Evolutionary conservation across 345 rosid species (phyloP).

Genomic region (Linum tenue): DNA sequence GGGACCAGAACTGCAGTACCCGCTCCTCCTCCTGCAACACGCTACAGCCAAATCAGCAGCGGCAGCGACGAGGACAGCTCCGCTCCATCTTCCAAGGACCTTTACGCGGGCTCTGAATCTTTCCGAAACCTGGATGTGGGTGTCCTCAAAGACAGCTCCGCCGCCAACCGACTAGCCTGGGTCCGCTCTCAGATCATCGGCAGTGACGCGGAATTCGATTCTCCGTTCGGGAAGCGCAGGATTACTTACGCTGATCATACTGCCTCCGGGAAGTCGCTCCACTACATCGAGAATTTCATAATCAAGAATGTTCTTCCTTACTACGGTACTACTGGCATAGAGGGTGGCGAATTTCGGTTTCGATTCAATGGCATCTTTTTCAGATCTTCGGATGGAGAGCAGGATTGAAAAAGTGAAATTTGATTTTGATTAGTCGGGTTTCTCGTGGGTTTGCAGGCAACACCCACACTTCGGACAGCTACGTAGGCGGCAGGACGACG

Average conservation of each 20-base stretch:
- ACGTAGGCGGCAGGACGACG: constrained; percentile 44
- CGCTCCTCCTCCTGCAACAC: not conserved
- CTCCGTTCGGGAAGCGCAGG: constrained; percentile 43
- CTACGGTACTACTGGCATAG: constrained; percentile 28
- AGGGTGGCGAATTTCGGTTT: not conserved
- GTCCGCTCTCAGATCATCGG: constrained; percentile 46
- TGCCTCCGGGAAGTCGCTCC: constrained; percentile 47
- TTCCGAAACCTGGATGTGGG: constrained; percentile 18
- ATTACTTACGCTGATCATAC: constrained; percentile 54
- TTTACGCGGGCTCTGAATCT: constrained; percentile 1
- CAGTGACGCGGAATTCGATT: constrained; percentile 22
- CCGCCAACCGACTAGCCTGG: constrained; percentile 33
- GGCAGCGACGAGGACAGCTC: not conserved
- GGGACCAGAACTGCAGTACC: not conserved
- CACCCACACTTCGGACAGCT: constrained; percentile 45
- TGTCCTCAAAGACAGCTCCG: constrained; percentile 15
- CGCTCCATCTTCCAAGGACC: not conserved
- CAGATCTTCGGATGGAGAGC: too few species aligned
- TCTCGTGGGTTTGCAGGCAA: constrained; percentile 28
- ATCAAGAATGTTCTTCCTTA: constrained; percentile 41
- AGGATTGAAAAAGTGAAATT: too few species aligned
- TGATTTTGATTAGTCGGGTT: not conserved
- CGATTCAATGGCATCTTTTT: too few species aligned
- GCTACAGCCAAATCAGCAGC: not conserved
- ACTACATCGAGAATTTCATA: constrained; percentile 43